Evolutionary conservation across 345 rosid species (phyloP), one percentile per base, ranked within the genome.

Genomic region (Melaleuca quinquenervia): DNA sequence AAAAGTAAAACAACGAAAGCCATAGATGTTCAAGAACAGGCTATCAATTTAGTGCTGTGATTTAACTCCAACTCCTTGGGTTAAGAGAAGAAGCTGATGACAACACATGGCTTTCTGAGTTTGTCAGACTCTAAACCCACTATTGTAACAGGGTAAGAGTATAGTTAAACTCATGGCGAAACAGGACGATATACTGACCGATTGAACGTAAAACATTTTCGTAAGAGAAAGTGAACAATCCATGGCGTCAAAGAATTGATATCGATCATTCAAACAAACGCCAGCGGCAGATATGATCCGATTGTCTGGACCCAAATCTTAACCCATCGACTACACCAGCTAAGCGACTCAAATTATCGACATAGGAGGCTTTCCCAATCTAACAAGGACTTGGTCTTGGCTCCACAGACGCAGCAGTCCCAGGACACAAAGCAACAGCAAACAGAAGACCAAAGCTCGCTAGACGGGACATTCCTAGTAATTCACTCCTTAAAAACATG

Each of bases 81-180:
- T 7, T 3, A 82, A 50, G 87, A 56, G 84, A 82, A 82, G 87
- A 56, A 82, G 87, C 84, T 86, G 84, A 86, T 86, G 87, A 48
- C 80, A 86, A 29, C 87, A 86, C 84, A 27, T 64, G 18, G 22
- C 24, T 86, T 6, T 82, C 22, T 56, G 87, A 86, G 87, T 86
- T 86, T 86, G 32, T 29, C 84, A 86, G 87, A 86, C 87, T 58
- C 84, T 24, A 82, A 24, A 50, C 84, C 87, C 70, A 32, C 50
- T 26, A 54, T 29, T 70, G 22, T 7, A 6, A 80, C 24, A 82
- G 55, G 87, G 87, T 18, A 82, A 44, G 87, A 82, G 87, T 86
- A 86, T 49, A 86, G 84, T 86, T 55, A 82, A 85, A 86, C 84
- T 82, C 84, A 82, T 6, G 18, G 7, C 48, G 9, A 70, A 41